phyloP scores from a whole-genome alignment of 768 basidiomycete genomes.

The Cyathus striatus region DNA sequence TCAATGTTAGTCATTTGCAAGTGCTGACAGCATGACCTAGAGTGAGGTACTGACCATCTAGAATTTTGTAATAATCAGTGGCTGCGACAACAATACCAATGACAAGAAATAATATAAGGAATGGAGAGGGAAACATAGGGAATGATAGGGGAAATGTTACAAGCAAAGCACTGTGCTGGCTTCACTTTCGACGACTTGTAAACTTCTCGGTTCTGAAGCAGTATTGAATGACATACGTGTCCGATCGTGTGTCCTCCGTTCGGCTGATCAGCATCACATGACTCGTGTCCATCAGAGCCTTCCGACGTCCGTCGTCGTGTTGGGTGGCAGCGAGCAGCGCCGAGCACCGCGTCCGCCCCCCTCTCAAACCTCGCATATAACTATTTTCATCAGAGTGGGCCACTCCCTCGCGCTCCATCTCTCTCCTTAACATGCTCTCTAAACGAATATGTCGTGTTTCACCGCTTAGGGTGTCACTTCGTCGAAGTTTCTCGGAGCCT shows the following conservation, averaged over 20 bases:
- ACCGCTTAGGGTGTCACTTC: neutral
- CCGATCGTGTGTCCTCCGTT: conserved; percentile 4
- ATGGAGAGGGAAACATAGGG: conserved; percentile 27
- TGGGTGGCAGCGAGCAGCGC: too few species aligned
- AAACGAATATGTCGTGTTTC: conserved; percentile 2
- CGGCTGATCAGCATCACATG: too few species aligned
- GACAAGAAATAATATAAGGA: conserved; percentile 32
- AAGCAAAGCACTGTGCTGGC: conserved; percentile 2
- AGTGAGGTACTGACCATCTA: conserved; percentile 60
- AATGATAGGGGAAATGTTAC: conserved; percentile 8
- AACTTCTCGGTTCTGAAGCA: too few species aligned
- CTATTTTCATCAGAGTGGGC: too few species aligned
- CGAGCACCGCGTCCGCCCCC: too few species aligned
- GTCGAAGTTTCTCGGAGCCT: neutral
- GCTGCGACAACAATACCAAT: conserved; percentile 40
- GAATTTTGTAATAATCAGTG: conserved; percentile 74
- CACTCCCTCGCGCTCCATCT: neutral
- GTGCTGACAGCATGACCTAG: conserved; percentile 15
- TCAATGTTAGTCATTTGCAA: conserved; percentile 6
- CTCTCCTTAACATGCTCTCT: conserved; percentile 6
- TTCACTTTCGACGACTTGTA: neutral
- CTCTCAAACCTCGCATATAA: too few species aligned
- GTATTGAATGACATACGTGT: conserved; percentile 26
- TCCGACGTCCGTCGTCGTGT: too few species aligned
- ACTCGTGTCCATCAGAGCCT: too few species aligned